Base-by-base conservation (phyloP, 1,284 basidiomycete genomes). In the Spongispora temasekensis region DNA sequence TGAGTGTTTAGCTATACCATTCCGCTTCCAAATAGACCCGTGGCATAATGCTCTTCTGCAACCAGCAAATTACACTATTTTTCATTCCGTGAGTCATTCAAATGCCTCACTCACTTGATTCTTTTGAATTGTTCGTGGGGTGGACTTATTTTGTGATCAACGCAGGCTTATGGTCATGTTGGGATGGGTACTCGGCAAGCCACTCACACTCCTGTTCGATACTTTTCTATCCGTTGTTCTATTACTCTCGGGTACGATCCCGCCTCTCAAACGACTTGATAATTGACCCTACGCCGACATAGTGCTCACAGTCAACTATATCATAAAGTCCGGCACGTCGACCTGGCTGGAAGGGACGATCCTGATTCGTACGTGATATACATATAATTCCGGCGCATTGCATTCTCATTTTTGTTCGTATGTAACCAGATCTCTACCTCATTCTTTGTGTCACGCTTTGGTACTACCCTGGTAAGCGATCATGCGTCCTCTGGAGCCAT, bases 41-140 rank as follows among this genome's bases (percentile, higher is more conserved):
- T n/a, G n/a, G n/a, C n/a, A n/a, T n/a, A n/a, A 42, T 70, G 54
- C 61, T 44, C 46, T 40, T 32, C 48, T 61, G 57, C n/a, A 54
- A n/a, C 12, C n/a, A 91, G 89, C 95, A 97, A 89, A 94, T 94
- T 35, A 90, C 93, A 2, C 82, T 95, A 28, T 93, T 95, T 66
- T 89, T 97, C 60, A 88, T 95, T 61, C 95, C 95, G 77, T 87
- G 61, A 64, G 83, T 77, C 19, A n/a, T n/a, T n/a, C n/a, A n/a
- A n/a, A n/a, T n/a, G n/a, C n/a, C n/a, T n/a, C n/a, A n/a, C n/a
- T n/a, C n/a, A n/a, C n/a, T n/a, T n/a, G n/a, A n/a, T n/a, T n/a
- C n/a, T n/a, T n/a, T n/a, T n/a, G n/a, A n/a, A n/a, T n/a, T n/a
- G n/a, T n/a, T n/a, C n/a, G n/a, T n/a, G n/a, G n/a, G n/a, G n/a